Percentiles rank a stretch among this genome's conserved stretches.
These are phyloP conservation scores for Carex pumila DNA, from an alignment of 176 grass and related monocot species.

Conservation along the genomic window DNA sequence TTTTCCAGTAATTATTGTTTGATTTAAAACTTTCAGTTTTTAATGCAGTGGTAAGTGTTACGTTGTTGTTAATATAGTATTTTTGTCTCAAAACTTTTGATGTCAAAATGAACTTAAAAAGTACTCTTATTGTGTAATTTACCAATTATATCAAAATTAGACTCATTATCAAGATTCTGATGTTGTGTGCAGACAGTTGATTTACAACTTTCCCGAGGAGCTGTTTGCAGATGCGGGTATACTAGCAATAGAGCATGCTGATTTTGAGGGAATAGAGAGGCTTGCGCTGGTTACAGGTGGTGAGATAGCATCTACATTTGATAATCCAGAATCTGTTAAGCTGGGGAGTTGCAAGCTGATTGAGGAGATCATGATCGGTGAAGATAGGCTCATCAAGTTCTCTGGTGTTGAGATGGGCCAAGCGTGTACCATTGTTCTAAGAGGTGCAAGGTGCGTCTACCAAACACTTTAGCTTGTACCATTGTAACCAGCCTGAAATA, in stretches of 20 bases:
- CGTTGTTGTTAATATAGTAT: not conserved
- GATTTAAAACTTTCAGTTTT: not conserved
- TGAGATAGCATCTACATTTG: constrained; percentile 93
- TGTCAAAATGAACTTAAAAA: not conserved
- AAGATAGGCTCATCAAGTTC: constrained; percentile 87
- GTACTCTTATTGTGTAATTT: not conserved
- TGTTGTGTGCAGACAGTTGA: constrained; percentile 42
- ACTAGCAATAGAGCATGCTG: constrained; percentile 88
- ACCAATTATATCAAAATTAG: not conserved
- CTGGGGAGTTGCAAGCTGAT: constrained; percentile 91
- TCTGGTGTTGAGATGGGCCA: constrained; percentile 80
- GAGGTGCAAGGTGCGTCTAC: constrained; percentile 66
- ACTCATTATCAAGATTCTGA: not conserved
- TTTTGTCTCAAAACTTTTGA: not conserved
- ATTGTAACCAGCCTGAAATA: not conserved
- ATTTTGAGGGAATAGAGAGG: constrained; percentile 92
- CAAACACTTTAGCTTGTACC: not conserved
- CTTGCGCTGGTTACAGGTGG: constrained; percentile 85
- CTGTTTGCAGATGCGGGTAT: constrained; percentile 92
- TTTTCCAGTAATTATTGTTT: not conserved
- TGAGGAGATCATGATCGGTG: constrained; percentile 98
- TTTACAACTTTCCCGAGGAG: constrained; percentile 97
- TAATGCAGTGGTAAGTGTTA: not conserved
- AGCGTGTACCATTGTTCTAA: constrained; percentile 90
- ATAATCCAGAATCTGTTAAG: constrained; percentile 93